phyloP scores from a whole-genome alignment of 2,329 filamentous ascomycete genomes.

The Phialophora chinensis region DNA sequence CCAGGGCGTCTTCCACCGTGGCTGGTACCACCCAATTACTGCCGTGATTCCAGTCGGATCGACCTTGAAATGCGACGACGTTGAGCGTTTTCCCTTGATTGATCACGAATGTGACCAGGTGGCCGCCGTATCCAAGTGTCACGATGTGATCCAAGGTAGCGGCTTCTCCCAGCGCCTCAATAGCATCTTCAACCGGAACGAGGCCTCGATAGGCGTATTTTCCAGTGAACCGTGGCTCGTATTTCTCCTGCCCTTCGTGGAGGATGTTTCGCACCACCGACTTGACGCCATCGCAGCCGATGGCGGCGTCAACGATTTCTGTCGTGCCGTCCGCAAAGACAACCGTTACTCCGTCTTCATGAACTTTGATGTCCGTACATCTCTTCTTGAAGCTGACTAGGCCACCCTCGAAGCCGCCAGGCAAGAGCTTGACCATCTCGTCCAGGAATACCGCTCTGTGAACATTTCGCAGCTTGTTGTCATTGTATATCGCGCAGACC shows the following conservation, averaged over 20 bases:
- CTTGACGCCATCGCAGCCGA: constrained; percentile 22
- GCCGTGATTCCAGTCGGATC: constrained; percentile 14
- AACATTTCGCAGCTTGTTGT: constrained; percentile 13
- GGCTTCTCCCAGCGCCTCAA: constrained; percentile 4
- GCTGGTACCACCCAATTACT: constrained; percentile 12
- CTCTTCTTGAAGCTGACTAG: constrained; percentile 20
- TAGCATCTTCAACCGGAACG: constrained; percentile 17
- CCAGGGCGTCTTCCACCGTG: constrained; percentile 12
- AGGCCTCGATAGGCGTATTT: constrained; percentile 24
- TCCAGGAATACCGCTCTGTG: constrained; percentile 19
- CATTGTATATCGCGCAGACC: constrained; percentile 15
- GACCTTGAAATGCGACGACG: constrained; percentile 13
- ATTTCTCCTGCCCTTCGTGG: constrained; percentile 8
- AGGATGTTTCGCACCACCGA: constrained; percentile 15
- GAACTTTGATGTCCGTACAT: constrained; percentile 10
- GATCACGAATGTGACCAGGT: constrained; percentile 15
- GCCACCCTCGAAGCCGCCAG: constrained; percentile 3
- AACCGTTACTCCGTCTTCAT: constrained; percentile 5
- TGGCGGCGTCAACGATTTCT: constrained; percentile 9
- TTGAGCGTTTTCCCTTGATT: constrained; percentile 19
- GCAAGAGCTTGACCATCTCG: constrained; percentile 16
- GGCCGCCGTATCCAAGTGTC: constrained; percentile 10
- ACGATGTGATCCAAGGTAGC: constrained; percentile 1
- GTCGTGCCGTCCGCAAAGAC: constrained; percentile 17
- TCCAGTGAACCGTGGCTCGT: constrained; percentile 16